phyloP scores from a whole-genome alignment of 345 rosid species.

The Eucalyptus erythrocorys region DNA sequence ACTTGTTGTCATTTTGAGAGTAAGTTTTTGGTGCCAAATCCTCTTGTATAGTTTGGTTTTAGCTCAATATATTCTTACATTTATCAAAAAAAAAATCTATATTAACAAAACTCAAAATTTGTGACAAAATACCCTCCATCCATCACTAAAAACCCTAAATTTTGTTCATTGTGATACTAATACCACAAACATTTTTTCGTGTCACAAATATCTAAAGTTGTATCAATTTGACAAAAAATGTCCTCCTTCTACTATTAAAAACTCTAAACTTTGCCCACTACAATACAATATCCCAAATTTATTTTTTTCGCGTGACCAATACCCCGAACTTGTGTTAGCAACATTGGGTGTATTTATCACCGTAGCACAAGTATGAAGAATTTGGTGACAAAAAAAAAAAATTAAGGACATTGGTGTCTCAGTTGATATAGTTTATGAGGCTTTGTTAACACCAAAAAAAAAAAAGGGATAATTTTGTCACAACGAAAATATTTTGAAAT shows the following conservation, averaged over 20 bases:
- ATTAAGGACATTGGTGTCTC: background rate
- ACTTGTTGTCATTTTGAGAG: no score
- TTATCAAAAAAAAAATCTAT: no score
- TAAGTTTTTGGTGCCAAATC: no score
- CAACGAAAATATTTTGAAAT: background rate
- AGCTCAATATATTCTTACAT: no score
- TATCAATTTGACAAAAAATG: background rate
- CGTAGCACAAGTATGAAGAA: background rate
- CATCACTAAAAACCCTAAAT: background rate
- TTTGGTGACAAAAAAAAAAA: background rate
- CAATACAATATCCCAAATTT: background rate
- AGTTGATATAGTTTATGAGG: background rate
- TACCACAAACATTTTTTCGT: background rate
- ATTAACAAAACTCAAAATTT: background rate
- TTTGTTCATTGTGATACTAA: background rate
- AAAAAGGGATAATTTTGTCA: background rate
- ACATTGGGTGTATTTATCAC: background rate
- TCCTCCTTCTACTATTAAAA: background rate
- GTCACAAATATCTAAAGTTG: background rate
- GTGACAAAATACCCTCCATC: background rate
- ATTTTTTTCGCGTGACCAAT: background rate
- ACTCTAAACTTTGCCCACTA: background rate
- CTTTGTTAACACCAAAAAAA: background rate
- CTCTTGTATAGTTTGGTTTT: no score
- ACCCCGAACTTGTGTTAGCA: background rate